Percentiles rank a stretch among this genome's conserved stretches.
Evolutionary conservation across 805 yeast species (phyloP).

Genomic region (Wickerhamiella brachini): DNA sequence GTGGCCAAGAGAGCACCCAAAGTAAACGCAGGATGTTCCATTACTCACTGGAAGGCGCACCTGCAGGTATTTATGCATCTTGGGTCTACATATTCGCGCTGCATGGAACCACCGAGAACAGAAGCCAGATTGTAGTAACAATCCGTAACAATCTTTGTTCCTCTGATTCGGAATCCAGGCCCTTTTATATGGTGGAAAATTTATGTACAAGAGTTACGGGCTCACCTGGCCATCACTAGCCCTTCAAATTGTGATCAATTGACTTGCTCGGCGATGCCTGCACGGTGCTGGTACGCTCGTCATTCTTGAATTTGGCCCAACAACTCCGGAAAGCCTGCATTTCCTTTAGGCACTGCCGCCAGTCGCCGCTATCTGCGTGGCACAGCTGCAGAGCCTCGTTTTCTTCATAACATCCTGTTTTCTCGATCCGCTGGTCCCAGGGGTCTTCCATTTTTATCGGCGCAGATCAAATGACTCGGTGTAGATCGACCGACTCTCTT

Average conservation of each 20-base stretch:
- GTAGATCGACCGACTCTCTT: too few species aligned
- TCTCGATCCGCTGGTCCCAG: slow-evolving; percentile 55
- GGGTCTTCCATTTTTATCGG: slow-evolving; percentile 1
- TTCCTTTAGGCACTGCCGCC: slow-evolving; percentile 61
- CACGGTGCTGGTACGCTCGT: slow-evolving; percentile 28
- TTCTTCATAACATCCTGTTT: slow-evolving; percentile 68
- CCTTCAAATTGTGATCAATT: slow-evolving; percentile 7
- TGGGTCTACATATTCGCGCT: neutral
- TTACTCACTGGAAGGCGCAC: neutral
- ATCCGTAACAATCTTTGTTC: too few species aligned
- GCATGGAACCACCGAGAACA: neutral
- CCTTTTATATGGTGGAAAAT: too few species aligned
- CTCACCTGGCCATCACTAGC: too few species aligned
- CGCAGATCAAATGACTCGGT: too few species aligned
- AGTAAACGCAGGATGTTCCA: slow-evolving; percentile 70
- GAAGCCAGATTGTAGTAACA: too few species aligned
- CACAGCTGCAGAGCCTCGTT: slow-evolving; percentile 59
- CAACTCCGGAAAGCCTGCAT: slow-evolving; percentile 48
- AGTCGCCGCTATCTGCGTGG: slow-evolving; percentile 69
- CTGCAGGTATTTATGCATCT: neutral
- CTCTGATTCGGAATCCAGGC: too few species aligned
- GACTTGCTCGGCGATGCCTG: slow-evolving; percentile 2
- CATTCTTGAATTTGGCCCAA: slow-evolving; percentile 46
- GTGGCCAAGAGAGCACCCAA: slow-evolving; percentile 52
- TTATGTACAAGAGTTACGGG: too few species aligned